Evolutionary conservation across 2,329 filamentous ascomycete species (phyloP), one percentile per base, ranked within the genome.

Genomic region (Knoxdaviesia capensis): DNA sequence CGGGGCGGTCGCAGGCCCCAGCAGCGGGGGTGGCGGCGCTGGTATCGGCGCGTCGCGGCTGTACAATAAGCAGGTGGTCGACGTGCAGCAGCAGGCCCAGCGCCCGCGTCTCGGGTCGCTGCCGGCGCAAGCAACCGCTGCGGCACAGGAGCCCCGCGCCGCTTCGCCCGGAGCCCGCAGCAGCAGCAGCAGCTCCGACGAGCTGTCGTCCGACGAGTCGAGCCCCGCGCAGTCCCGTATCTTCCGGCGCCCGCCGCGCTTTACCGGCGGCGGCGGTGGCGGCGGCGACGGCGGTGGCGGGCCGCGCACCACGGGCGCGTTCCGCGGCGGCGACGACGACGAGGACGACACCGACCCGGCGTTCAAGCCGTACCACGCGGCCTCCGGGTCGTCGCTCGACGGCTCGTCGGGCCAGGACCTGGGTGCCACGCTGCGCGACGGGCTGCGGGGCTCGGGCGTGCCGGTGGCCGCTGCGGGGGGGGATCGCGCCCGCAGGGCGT

Each of bases 191-290:
- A 56, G 60, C 52, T 54, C 61, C 8, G 43, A 54, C 40, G 45
- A 56, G 5, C 68, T 66, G 4, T 64, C 66, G 1, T 62, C 60
- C 20, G 64, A 66, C 31, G 64, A 62, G 31, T 72, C 67, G 1
- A 64, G 63, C 46, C 67, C 68, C 0, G 70, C 66, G 4, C 66
- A 74, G 50, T 75, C 70, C 9, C 64, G 71, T 43, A 74, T 75
- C 47, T 74, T 75, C 50, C 67, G 69, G 28, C 66, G 71, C 2
- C 71, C 71, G 3, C 71, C 71, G 7, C 63, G 68, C 20, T 72
- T 66, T 44, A n/a, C n/a, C n/a, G n/a, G n/a, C n/a, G n/a, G 60
- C 64, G 40, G 48, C 31, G 48, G 40, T 4, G 36, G 40, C 11
- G 34, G 29, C 5, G 36, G 37, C 33, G 45, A 45, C 29, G 45